A percentile compares a stretch with the other conserved stretches of the same genome.
phyloP scores from a whole-genome alignment of 75 land plant genomes.

The Picea sitchensis region DNA sequence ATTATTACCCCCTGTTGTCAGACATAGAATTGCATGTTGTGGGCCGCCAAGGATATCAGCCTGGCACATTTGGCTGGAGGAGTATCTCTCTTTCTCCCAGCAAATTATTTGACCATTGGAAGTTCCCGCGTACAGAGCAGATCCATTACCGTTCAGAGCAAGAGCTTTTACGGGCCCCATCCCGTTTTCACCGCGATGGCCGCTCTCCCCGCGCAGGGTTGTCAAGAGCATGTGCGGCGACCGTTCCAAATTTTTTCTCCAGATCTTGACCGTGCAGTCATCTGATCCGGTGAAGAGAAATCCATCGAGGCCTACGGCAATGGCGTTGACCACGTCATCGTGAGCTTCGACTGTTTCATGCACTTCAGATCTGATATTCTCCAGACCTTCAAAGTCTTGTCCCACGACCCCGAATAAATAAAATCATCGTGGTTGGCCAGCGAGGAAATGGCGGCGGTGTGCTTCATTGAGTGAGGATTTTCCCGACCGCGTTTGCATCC shows the following conservation, averaged over 20 bases:
- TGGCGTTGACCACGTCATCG: constrained; percentile 44
- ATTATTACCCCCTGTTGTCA: too few species aligned
- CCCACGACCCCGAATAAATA: constrained; percentile 55
- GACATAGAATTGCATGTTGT: too few species aligned
- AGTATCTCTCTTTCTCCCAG: too few species aligned
- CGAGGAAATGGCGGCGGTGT: constrained; percentile 27
- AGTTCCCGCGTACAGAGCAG: constrained; percentile 55
- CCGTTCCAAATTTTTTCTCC: constrained; percentile 19
- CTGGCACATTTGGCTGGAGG: too few species aligned
- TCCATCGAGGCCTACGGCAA: constrained; percentile 25
- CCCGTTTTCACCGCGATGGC: too few species aligned
- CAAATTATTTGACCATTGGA: constrained; percentile 55
- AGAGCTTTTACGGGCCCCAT: constrained; percentile 55
- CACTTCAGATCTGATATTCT: constrained; percentile 34
- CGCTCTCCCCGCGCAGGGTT: not conserved
- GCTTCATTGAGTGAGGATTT: too few species aligned
- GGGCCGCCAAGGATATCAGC: too few species aligned
- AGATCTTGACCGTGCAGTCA: too few species aligned
- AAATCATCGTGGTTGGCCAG: constrained; percentile 11
- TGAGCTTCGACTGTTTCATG: constrained; percentile 41
- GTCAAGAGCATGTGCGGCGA: not conserved
- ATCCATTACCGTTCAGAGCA: constrained; percentile 27
- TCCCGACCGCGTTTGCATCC: too few species aligned
- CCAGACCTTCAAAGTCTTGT: too few species aligned
- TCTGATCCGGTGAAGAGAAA: constrained; percentile 54